Evolutionary conservation across 352 stramenopile genomes (phyloP).

Genomic region (Thalassiosira exigua): DNA sequence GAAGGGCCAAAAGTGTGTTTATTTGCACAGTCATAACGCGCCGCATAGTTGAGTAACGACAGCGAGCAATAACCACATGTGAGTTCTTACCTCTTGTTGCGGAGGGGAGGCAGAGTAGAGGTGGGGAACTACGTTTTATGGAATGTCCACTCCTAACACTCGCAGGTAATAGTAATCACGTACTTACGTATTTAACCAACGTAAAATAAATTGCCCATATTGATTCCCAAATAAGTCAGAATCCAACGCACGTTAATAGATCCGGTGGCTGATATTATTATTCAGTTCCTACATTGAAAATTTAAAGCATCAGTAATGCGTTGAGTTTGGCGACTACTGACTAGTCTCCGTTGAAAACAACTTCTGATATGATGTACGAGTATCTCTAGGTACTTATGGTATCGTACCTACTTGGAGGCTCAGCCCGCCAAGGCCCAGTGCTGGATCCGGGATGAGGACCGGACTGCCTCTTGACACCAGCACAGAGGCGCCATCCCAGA

Average conservation of each 20-base stretch:
- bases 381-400: background rate
- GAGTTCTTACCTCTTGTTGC: background rate
- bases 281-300: constrained; percentile 2
- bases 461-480: background rate
- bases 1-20: too few relatives aligned
- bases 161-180: too few relatives aligned
- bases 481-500: background rate
- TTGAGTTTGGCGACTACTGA: background rate
- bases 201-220: too few relatives aligned
- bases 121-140: background rate
- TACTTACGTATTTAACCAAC: too few relatives aligned
- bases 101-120: background rate
- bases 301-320: background rate
- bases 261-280: too few relatives aligned
- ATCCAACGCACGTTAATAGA: too few relatives aligned
- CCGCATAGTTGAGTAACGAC: background rate
- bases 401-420: background rate
- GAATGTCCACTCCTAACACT: too few relatives aligned
- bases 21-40: too few relatives aligned
- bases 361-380: background rate
- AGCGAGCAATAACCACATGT: constrained; percentile 1
- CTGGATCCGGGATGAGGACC: background rate
- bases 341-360: background rate
- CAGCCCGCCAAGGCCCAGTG: background rate
- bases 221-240: too few relatives aligned